These are phyloP conservation scores for Acacia confusa DNA, from an alignment of 306 rosid genomes.

Conservation along the genomic window DNA sequence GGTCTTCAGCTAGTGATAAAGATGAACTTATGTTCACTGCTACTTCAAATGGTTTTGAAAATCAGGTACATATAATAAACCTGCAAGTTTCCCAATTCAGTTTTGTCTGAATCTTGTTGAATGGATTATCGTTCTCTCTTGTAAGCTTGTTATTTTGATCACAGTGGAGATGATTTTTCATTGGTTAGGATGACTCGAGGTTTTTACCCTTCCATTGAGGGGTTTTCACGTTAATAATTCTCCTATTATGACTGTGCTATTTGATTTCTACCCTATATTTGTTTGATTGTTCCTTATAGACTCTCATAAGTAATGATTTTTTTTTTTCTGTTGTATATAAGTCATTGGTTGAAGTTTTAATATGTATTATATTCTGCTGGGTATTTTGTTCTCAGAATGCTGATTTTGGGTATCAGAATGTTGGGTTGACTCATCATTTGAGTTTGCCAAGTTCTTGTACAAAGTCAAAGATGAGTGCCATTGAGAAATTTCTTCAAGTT, in stretches of 20 bases:
- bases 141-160: no score
- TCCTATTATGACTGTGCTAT: no score
- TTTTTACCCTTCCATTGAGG: no score
- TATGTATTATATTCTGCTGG: not conserved
- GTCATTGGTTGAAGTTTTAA: not conserved
- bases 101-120: not conserved
- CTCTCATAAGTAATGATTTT: no score
- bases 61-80: constrained; percentile 46
- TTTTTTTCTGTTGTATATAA: no score
- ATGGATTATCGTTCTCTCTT: not conserved
- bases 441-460: constrained; percentile 61
- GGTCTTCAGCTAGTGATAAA: constrained; percentile 47
- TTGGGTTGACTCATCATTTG: constrained; percentile 64
- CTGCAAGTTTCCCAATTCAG: not conserved
- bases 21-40: constrained; percentile 56
- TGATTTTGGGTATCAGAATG: constrained; percentile 40
- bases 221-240: no score
- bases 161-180: no score
- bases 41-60: constrained; percentile 51
- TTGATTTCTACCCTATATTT: no score
- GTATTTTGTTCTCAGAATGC: constrained; percentile 35
- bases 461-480: constrained; percentile 46
- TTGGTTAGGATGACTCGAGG: no score
- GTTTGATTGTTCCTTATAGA: no score
- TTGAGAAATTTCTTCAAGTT: constrained; percentile 56